Evolutionary conservation across 1,139 yeast genomes (phyloP).

Genomic region (Blastobotrys ciferrii): DNA sequence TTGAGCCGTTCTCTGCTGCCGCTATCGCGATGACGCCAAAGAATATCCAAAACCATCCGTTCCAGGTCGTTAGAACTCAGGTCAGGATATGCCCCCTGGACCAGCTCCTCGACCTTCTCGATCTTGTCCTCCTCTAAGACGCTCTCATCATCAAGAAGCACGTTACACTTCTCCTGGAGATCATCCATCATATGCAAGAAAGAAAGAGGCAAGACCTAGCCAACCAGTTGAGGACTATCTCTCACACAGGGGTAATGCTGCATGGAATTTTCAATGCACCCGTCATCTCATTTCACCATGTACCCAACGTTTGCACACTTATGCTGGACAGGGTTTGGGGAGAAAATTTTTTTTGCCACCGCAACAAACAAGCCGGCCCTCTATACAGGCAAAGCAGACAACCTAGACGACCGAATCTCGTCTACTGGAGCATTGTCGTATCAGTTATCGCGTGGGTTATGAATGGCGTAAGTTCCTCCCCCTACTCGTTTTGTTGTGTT

Average conservation of each 20-base stretch:
- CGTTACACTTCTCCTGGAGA: constrained; percentile 35
- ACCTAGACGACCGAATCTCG: neutral
- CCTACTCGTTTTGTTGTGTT: neutral
- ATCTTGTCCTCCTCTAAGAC: constrained; percentile 41
- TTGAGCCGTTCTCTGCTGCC: constrained; percentile 11
- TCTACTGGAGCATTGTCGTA: neutral
- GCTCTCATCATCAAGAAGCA: constrained; percentile 32
- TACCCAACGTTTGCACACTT: neutral
- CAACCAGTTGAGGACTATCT: neutral
- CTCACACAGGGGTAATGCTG: neutral
- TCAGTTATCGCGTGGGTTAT: neutral
- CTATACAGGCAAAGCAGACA: neutral
- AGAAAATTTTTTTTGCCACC: neutral
- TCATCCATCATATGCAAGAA: constrained; percentile 19
- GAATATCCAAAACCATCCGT: constrained; percentile 39
- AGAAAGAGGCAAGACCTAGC: neutral
- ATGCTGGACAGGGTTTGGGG: neutral
- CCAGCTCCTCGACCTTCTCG: constrained; percentile 39
- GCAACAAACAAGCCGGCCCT: neutral
- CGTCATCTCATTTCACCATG: no score
- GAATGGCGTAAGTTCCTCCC: constrained; percentile 8
- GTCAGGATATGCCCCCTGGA: constrained; percentile 24
- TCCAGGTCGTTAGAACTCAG: constrained; percentile 26
- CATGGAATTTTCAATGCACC: neutral
- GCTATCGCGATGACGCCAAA: constrained; percentile 42